A percentile compares a stretch with the other conserved stretches of the same genome.
Conservation (phyloP, 129 eudicot genomes). For the Lonicera japonica region DNA sequence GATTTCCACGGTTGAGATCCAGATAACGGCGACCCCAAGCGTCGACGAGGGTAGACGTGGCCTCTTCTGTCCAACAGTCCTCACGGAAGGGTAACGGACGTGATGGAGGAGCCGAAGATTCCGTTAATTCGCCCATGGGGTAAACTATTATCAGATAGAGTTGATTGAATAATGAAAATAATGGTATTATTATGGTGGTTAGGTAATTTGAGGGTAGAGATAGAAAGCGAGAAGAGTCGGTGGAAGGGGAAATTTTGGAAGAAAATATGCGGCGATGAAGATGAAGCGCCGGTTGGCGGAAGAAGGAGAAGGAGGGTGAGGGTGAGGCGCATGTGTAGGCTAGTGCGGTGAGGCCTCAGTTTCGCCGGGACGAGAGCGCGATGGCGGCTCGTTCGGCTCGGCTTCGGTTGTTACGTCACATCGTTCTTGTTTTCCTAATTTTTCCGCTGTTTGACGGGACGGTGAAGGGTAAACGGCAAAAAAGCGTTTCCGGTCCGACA, state of each 20-base stretch:
- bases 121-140: not conserved
- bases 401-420: no score
- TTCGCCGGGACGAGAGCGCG: not conserved
- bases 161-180: not conserved
- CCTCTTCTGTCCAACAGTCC: conserved; percentile 70
- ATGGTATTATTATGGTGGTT: not conserved
- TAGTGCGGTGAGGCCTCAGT: not conserved
- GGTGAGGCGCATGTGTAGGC: conserved; percentile 3
- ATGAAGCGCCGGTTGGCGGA: conserved; percentile 3
- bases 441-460: no score
- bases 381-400: no score
- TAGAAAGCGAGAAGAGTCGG: not conserved
- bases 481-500: no score
- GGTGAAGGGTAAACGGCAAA: no score
- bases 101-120: not conserved
- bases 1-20: conserved; percentile 52
- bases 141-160: not conserved
- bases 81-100: conserved; percentile 41
- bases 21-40: conserved; percentile 63
- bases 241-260: not conserved
- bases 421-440: no score
- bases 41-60: conserved; percentile 58
- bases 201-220: not conserved
- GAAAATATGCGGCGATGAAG: not conserved
- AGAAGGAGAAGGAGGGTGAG: not conserved